phyloP scores from a whole-genome alignment of 2,329 filamentous ascomycete species.

The Exophiala lecanii-corni region DNA sequence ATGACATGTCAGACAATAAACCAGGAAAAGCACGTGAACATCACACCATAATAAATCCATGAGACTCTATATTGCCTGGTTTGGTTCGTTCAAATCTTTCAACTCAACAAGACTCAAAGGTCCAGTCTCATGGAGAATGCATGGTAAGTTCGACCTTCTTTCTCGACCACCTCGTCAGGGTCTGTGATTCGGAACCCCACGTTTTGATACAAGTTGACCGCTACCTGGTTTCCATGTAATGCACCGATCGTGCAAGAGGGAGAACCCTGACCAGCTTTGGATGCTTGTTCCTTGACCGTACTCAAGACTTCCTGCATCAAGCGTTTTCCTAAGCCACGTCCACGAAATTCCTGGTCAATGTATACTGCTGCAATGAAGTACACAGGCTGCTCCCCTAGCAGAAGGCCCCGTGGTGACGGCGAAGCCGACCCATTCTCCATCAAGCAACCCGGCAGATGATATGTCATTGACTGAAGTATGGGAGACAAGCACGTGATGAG shows the following conservation, averaged over 20 bases:
- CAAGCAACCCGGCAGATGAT: conserved; percentile 1
- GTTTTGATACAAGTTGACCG: conserved; percentile 18
- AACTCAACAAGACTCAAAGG: conserved; percentile 2
- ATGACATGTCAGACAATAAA: neutral
- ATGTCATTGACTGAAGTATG: neutral
- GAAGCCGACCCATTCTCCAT: conserved; percentile 31
- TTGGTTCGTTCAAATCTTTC: neutral
- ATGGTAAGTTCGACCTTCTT: conserved; percentile 14
- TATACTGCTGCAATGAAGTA: conserved; percentile 18
- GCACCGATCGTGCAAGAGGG: conserved; percentile 9
- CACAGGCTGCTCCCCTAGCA: conserved; percentile 1
- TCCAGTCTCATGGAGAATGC: conserved; percentile 9
- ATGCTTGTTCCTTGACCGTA: conserved; percentile 4
- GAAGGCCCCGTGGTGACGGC: conserved; percentile 28
- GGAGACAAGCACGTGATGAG: conserved; percentile 28
- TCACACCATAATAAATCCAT: neutral
- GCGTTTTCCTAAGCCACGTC: conserved; percentile 16
- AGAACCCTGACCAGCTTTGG: neutral
- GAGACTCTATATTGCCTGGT: too few relatives aligned
- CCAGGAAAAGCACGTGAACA: neutral
- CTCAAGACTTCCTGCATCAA: conserved; percentile 18
- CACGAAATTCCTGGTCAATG: conserved; percentile 13
- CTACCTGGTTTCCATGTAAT: conserved; percentile 18
- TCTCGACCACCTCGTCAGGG: conserved; percentile 12
- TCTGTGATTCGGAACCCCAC: conserved; percentile 19